Evolutionary conservation across 192 early-diverging fungal species (phyloP).

Genomic region (Coemansia sp.): DNA sequence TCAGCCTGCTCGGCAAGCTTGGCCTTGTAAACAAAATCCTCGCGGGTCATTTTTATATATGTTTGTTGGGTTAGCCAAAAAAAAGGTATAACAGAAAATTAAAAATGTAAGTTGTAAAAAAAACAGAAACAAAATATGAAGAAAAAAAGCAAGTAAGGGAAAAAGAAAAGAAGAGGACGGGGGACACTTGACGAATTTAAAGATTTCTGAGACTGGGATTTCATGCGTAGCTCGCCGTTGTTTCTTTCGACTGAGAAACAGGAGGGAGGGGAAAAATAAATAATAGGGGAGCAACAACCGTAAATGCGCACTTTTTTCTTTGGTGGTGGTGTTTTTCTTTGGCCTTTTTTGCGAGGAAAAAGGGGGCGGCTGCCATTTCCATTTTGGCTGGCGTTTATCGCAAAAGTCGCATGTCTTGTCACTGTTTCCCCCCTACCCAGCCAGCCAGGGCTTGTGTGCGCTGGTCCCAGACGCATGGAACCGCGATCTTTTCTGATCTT

Average conservation of each 20-base stretch:
- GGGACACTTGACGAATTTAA: conserved; percentile 7
- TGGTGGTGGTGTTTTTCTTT: neutral
- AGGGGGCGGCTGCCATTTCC: neutral
- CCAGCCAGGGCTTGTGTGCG: neutral
- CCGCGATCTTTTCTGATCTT: too few relatives aligned
- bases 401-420: neutral
- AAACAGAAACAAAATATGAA: neutral
- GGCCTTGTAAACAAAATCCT: conserved; percentile 95
- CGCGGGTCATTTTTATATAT: conserved; percentile 39
- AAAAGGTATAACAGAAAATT: neutral
- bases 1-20: conserved; percentile 99
- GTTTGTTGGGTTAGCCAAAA: neutral
- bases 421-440: neutral
- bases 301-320: neutral
- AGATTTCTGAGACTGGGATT: conserved; percentile 14
- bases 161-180: neutral
- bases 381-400: neutral
- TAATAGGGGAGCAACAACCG: neutral
- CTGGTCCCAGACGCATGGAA: too few relatives aligned
- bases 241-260: neutral
- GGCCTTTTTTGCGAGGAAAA: neutral
- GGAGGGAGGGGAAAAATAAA: neutral
- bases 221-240: neutral
- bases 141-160: neutral
- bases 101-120: neutral